Percentiles rank a stretch among this genome's conserved stretches.
Evolutionary conservation across 371 early-diverging fungal genomes (phyloP).

Genomic region (Mortierella sp.): DNA sequence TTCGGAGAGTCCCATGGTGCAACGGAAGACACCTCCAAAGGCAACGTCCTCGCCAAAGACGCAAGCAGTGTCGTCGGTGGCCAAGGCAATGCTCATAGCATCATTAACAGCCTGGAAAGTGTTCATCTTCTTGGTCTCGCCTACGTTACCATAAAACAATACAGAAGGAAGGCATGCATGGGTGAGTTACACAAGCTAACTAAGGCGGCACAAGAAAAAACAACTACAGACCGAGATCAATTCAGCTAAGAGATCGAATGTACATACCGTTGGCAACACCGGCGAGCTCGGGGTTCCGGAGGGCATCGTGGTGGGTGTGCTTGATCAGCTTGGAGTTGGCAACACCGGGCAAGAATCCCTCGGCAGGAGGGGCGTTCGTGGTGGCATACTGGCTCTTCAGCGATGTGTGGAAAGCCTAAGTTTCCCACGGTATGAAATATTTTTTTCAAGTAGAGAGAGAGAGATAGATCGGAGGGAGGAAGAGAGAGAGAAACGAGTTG

Average conservation of each 20-base stretch:
- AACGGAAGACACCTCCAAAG: constrained; percentile 98
- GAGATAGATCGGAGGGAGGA: background rate
- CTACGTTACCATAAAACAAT: constrained; percentile 34
- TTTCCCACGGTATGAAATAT: background rate
- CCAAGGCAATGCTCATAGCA: constrained; percentile 90
- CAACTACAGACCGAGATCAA: constrained; percentile 17
- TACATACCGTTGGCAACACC: constrained; percentile 70
- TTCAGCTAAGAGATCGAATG: background rate
- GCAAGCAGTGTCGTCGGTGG: constrained; percentile 91
- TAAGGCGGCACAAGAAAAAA: background rate
- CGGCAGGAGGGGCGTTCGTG: constrained; percentile 69
- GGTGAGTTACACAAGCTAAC: constrained; percentile 7
- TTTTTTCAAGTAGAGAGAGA: background rate
- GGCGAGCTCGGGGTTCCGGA: constrained; percentile 83
- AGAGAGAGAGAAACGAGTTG: background rate
- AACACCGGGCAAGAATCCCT: constrained; percentile 87
- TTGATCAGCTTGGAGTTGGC: constrained; percentile 81
- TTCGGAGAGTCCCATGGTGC: constrained; percentile 92
- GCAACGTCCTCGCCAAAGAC: constrained; percentile 99
- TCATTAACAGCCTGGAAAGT: constrained; percentile 96
- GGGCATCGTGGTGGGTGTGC: constrained; percentile 76
- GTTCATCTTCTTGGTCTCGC: constrained; percentile 92
- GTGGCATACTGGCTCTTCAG: constrained; percentile 38
- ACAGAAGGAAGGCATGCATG: background rate
- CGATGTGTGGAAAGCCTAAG: constrained; percentile 52